Percentiles rank a stretch among this genome's conserved stretches.
These are phyloP conservation scores for Paramecium sexaurelia DNA, from an alignment of 73 alveolate genomes.

Conservation along the genomic window DNA sequence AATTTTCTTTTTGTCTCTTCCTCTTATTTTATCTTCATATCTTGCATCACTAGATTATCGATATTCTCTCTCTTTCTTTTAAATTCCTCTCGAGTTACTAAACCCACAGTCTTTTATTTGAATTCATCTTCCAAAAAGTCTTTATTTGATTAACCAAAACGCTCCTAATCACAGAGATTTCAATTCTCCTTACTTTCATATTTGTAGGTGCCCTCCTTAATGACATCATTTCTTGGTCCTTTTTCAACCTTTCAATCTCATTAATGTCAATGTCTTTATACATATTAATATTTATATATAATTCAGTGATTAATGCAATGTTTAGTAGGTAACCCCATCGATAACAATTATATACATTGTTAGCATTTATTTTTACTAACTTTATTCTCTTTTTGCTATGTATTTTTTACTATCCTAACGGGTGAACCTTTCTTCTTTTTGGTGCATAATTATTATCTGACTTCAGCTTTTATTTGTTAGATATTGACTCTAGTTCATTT, in stretches of 20 bases:
- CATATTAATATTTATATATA: neutral
- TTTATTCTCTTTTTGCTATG: neutral
- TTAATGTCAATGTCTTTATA: constrained; percentile 59
- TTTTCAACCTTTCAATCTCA: constrained; percentile 43
- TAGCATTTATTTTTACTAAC: neutral
- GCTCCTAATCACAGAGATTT: constrained; percentile 35
- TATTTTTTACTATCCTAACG: neutral
- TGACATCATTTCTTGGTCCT: constrained; percentile 26
- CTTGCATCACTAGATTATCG: constrained; percentile 20
- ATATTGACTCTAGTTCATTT: constrained; percentile 8
- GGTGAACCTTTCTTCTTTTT: neutral
- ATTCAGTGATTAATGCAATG: constrained; percentile 44
- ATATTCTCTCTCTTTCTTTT: constrained; percentile 52
- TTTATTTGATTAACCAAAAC: constrained; percentile 55
- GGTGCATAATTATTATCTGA: neutral
- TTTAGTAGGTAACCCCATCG: constrained; percentile 53
- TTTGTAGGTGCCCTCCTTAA: constrained; percentile 46
- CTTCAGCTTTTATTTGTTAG: constrained; percentile 1
- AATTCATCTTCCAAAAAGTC: constrained; percentile 56
- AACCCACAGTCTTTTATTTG: constrained; percentile 28
- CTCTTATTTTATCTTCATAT: neutral
- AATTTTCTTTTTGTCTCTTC: neutral
- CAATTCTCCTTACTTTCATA: neutral
- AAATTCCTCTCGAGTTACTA: constrained; percentile 47
- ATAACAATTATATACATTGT: neutral